phyloP scores from a whole-genome alignment of 176 grass and related monocot species.

The Paspalum vaginatum region DNA sequence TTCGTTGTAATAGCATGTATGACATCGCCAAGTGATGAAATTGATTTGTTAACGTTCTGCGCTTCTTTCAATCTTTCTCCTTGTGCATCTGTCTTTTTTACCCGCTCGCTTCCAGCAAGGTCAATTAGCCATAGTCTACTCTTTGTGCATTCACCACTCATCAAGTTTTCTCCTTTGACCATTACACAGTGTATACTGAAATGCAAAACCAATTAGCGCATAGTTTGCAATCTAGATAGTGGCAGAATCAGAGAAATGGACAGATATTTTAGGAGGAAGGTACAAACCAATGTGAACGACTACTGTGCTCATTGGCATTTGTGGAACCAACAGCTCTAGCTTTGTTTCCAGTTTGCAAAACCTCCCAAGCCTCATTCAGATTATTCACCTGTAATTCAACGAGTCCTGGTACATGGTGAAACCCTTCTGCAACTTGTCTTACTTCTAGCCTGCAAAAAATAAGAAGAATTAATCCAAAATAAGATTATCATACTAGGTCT shows the following conservation, averaged over 20 bases:
- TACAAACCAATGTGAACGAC: constrained; percentile 76
- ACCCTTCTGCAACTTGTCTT: constrained; percentile 77
- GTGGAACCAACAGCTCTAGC: constrained; percentile 86
- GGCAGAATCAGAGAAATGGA: not conserved
- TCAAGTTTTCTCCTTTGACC: constrained; percentile 89
- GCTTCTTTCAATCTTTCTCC: constrained; percentile 96
- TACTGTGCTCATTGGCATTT: constrained; percentile 97
- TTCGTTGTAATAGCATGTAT: constrained; percentile 97
- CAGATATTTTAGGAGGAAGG: not conserved
- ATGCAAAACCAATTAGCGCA: not conserved
- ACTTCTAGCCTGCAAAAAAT: constrained; percentile 77
- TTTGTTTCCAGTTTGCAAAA: constrained; percentile 88
- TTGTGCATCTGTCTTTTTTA: constrained; percentile 94
- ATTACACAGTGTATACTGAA: constrained; percentile 95
- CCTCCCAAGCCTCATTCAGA: constrained; percentile 90
- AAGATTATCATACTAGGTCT: not conserved
- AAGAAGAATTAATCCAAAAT: too few species aligned
- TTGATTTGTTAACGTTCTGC: constrained; percentile 93
- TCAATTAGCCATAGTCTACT: constrained; percentile 96
- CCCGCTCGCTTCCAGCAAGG: constrained; percentile 88
- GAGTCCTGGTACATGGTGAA: constrained; percentile 93
- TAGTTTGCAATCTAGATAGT: not conserved
- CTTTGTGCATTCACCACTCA: constrained; percentile 77
- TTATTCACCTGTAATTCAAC: constrained; percentile 75
- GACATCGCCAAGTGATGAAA: constrained; percentile 94